Conservation (phyloP, 75 land plant species). For the Pinus taeda region DNA sequence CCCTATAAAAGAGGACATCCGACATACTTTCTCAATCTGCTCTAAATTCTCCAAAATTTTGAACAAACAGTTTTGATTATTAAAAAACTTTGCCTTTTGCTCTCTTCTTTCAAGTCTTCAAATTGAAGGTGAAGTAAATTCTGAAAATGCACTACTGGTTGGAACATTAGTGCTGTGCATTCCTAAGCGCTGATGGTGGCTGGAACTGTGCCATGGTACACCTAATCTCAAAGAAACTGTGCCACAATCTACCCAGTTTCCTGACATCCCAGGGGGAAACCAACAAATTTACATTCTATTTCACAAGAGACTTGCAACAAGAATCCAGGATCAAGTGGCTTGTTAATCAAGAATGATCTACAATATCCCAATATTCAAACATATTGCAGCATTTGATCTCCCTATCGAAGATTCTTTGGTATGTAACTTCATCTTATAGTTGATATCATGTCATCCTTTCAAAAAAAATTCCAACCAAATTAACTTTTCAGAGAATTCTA, state of each 20-base stretch:
- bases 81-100: neutral
- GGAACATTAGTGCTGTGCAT: neutral
- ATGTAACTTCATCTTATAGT: neutral
- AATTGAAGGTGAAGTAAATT: neutral
- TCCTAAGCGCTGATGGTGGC: neutral
- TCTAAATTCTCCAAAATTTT: neutral
- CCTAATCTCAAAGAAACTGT: neutral
- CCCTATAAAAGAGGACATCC: neutral
- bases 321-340: neutral
- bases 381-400: neutral
- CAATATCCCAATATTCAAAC: neutral
- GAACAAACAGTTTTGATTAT: neutral
- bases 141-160: neutral
- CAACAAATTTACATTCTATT: neutral
- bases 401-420: neutral
- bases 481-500: neutral
- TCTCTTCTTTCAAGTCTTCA: neutral
- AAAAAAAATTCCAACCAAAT: neutral
- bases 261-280: neutral
- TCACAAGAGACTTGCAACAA: neutral
- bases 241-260: neutral
- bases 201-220: neutral
- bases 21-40: neutral
- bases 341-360: conserved; percentile 2
- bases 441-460: neutral